Conservation (phyloP, 805 yeast species). For the Lachancea fermentati region DNA sequence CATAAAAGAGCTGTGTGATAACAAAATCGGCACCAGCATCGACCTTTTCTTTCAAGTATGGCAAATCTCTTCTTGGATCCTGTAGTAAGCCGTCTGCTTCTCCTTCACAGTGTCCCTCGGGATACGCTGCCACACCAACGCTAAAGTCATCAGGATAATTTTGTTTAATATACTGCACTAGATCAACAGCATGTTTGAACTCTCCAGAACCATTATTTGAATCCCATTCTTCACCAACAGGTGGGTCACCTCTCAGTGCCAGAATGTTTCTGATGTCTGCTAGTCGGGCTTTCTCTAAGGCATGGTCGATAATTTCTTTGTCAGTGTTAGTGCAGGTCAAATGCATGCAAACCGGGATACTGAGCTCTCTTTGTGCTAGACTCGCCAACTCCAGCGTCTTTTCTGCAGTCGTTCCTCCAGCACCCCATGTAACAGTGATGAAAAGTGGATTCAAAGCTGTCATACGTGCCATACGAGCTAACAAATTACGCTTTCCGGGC, state of each 20-base stretch:
- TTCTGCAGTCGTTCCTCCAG: conserved; percentile 90
- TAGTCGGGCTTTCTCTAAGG: conserved; percentile 62
- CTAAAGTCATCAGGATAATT: conserved; percentile 78
- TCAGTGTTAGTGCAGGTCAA: conserved; percentile 94
- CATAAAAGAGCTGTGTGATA: conserved; percentile 87
- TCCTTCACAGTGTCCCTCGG: conserved; percentile 95
- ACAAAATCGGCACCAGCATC: conserved; percentile 94
- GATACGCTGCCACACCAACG: conserved; percentile 95
- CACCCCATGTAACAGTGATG: conserved; percentile 97
- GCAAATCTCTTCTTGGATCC: conserved; percentile 62
- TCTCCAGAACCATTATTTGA: conserved; percentile 40
- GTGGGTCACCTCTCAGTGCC: conserved; percentile 95
- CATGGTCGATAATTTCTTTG: conserved; percentile 66
- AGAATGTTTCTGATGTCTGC: conserved; percentile 84
- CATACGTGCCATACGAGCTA: conserved; percentile 86
- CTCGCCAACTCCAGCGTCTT: conserved; percentile 81
- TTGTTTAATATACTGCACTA: conserved; percentile 70
- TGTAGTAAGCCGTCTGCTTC: conserved; percentile 57
- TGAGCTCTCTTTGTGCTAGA: conserved; percentile 66
- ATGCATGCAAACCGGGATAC: conserved; percentile 89
- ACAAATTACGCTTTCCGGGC: conserved; percentile 73
- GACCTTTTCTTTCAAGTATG: conserved; percentile 75
- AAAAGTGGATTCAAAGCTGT: conserved; percentile 82
- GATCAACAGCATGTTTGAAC: conserved; percentile 77
- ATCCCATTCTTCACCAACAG: conserved; percentile 47